These are phyloP conservation scores for Huntiella abstrusa DNA, from an alignment of 2,329 filamentous ascomycete species.

Conservation along the genomic window DNA sequence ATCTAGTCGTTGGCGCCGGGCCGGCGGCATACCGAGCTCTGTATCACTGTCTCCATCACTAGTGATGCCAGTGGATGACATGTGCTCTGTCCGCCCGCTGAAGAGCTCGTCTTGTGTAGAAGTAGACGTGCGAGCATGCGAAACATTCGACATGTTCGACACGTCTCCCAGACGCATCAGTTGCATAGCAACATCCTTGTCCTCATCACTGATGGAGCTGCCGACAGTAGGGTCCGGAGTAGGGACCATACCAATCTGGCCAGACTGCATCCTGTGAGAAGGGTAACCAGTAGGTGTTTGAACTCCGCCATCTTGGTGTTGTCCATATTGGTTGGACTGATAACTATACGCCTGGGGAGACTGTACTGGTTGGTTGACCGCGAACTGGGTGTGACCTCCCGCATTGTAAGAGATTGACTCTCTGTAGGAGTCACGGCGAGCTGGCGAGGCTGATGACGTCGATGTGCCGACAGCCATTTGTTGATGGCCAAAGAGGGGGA, in stretches of 20 bases:
- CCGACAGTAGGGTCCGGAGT: constrained; percentile 95
- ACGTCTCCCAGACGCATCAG: constrained; percentile 79
- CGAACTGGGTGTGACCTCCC: constrained; percentile 61
- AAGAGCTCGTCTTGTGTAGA: constrained; percentile 88
- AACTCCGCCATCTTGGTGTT: too few relatives aligned
- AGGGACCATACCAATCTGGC: constrained; percentile 42
- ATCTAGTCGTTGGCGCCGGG: constrained; percentile 39
- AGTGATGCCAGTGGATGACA: constrained; percentile 70
- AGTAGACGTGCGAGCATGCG: constrained; percentile 78
- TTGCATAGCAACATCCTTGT: constrained; percentile 84
- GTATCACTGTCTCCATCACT: constrained; percentile 57
- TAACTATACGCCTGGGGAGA: constrained; percentile 61
- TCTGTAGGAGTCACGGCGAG: constrained; percentile 58
- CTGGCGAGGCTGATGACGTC: constrained; percentile 90
- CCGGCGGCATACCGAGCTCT: constrained; percentile 31
- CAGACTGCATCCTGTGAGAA: too few relatives aligned
- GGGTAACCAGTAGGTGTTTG: too few relatives aligned
- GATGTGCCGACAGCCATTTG: constrained; percentile 89
- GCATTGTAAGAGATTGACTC: constrained; percentile 57
- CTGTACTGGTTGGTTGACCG: constrained; percentile 56
- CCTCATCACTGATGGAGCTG: constrained; percentile 91
- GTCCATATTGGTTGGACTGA: constrained; percentile 19
- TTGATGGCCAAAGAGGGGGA: constrained; percentile 83
- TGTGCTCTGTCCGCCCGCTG: constrained; percentile 69
- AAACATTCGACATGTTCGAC: constrained; percentile 61